Conservation (phyloP, 2,329 filamentous ascomycete genomes). For the Fusarium newnesense region DNA sequence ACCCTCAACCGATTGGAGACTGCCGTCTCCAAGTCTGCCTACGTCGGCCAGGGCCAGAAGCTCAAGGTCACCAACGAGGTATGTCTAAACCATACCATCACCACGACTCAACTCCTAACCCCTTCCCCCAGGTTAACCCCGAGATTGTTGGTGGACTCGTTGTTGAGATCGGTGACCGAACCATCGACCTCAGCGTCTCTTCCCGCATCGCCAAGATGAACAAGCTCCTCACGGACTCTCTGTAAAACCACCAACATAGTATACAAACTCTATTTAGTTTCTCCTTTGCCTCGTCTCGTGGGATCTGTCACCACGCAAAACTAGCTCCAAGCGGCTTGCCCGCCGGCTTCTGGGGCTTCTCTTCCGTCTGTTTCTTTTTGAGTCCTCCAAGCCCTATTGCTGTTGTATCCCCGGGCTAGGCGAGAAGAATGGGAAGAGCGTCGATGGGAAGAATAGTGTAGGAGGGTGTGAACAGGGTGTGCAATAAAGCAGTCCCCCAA, state of each 20-base stretch:
- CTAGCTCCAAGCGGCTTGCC: slow-evolving; percentile 10
- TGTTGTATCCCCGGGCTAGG: slow-evolving; percentile 31
- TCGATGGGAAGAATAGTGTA: slow-evolving; percentile 48
- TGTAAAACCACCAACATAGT: slow-evolving; percentile 73
- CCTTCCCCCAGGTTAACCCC: slow-evolving; percentile 77
- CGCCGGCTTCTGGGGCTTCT: slow-evolving; percentile 29
- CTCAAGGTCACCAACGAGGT: slow-evolving; percentile 96
- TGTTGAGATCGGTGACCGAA: slow-evolving; percentile 97
- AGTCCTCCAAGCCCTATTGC: slow-evolving; percentile 22
- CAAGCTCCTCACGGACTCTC: slow-evolving; percentile 95
- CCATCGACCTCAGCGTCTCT: slow-evolving; percentile 96
- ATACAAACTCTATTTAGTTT: slow-evolving; percentile 42
- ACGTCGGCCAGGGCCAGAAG: slow-evolving; percentile 92
- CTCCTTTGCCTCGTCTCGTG: slow-evolving; percentile 38
- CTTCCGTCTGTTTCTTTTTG: slow-evolving; percentile 29
- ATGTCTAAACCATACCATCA: slow-evolving; percentile 43
- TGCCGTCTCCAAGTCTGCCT: slow-evolving; percentile 89
- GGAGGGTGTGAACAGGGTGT: slow-evolving; percentile 44
- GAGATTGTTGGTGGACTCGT: slow-evolving; percentile 94
- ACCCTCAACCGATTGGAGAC: slow-evolving; percentile 86
- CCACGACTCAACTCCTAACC: slow-evolving; percentile 14
- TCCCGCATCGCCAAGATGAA: slow-evolving; percentile 97
- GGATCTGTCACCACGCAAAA: slow-evolving; percentile 16
- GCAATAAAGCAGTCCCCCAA: slow-evolving; percentile 45
- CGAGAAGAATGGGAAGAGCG: slow-evolving; percentile 30